Conservation (phyloP, 768 basidiomycete genomes). For the Clitopilus passeckerianus region DNA sequence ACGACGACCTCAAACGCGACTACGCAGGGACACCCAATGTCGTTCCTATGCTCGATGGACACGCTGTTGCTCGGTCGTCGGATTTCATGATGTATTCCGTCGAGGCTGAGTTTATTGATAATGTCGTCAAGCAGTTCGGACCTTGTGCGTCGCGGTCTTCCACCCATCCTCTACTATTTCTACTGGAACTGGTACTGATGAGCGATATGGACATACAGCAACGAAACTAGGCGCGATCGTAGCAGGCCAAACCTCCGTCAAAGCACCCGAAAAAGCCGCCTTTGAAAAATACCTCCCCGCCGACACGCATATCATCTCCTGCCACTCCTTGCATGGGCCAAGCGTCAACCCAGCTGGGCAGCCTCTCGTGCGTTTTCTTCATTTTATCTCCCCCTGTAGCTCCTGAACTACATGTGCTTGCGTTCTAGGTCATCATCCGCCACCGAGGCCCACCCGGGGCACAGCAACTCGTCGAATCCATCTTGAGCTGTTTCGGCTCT, state of each 20-base stretch:
- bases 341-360: slow-evolving; percentile 85
- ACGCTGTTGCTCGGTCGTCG: slow-evolving; percentile 80
- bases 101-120: slow-evolving; percentile 82
- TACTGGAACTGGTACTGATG: slow-evolving; percentile 33
- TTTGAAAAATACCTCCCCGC: slow-evolving; percentile 85
- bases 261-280: slow-evolving; percentile 86
- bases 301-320: slow-evolving; percentile 87
- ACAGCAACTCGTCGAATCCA: slow-evolving; percentile 72
- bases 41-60: slow-evolving; percentile 71
- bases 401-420: too few relatives aligned
- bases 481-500: slow-evolving; percentile 75
- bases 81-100: slow-evolving; percentile 96
- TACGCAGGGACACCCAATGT: slow-evolving; percentile 57
- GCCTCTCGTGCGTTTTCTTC: slow-evolving; percentile 60
- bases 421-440: slow-evolving; percentile 74
- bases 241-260: slow-evolving; percentile 94
- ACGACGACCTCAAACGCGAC: slow-evolving; percentile 52
- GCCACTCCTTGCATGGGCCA: slow-evolving; percentile 94
- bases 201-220: slow-evolving; percentile 52
- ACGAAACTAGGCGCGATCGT: slow-evolving; percentile 92
- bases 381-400: neutral
- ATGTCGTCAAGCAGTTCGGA: slow-evolving; percentile 84
- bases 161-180: neutral
- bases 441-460: slow-evolving; percentile 77
- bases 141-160: slow-evolving; percentile 59